Evolutionary conservation across 176 grass and related monocot species (phyloP).

Genomic region (Bromus sterilis): DNA sequence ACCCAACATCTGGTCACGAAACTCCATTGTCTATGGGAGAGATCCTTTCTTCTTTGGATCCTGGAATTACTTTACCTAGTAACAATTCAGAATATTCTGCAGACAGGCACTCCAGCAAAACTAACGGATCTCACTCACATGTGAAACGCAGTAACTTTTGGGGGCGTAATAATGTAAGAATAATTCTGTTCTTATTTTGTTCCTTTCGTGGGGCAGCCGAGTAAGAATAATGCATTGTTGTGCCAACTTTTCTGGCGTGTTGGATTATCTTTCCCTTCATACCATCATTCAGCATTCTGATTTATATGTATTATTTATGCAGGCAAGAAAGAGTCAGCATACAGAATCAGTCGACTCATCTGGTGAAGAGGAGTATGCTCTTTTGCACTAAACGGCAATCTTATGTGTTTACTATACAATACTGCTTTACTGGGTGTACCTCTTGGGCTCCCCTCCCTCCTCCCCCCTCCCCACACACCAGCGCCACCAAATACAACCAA

Average conservation of each 20-base stretch:
- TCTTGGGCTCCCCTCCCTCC: background rate
- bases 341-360: conserved; percentile 88
- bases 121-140: conserved; percentile 62
- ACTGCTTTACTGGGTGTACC: background rate
- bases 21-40: conserved; percentile 96
- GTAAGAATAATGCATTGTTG: background rate
- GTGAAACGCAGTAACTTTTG: conserved; percentile 80
- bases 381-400: background rate
- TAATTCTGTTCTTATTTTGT: background rate
- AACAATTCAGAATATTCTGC: conserved; percentile 55
- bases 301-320: conserved; percentile 33
- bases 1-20: conserved; percentile 32
- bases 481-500: background rate
- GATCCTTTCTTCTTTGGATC: conserved; percentile 92
- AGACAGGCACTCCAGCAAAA: conserved; percentile 60
- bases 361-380: conserved; percentile 96
- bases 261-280: conserved; percentile 6
- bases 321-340: conserved; percentile 80
- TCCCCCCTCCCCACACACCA: no score
- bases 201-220: background rate
- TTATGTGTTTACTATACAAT: background rate
- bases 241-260: background rate
- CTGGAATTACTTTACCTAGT: conserved; percentile 58
- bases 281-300: conserved; percentile 13
- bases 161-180: conserved; percentile 82